Evolutionary conservation across 2,329 filamentous ascomycete species (phyloP).

Genomic region (Diaporthe sp.): DNA sequence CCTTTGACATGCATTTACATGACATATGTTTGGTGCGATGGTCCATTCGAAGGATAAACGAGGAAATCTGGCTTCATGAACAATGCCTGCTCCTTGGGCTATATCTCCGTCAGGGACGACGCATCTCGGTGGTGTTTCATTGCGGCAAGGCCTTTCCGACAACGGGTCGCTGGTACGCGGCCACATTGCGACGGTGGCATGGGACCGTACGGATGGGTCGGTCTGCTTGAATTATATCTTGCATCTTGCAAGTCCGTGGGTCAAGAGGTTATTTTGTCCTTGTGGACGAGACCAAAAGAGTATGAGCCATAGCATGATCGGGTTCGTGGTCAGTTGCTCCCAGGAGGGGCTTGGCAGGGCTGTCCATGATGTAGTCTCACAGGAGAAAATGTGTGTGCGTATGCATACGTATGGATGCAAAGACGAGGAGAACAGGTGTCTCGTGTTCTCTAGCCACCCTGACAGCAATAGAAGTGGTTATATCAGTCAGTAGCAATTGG

Average conservation of each 20-base stretch:
- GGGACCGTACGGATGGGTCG: neutral
- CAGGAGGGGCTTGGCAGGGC: neutral
- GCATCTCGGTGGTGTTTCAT: neutral
- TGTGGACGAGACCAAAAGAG: neutral
- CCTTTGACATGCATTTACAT: neutral
- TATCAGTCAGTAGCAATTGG: neutral
- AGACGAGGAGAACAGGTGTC: neutral
- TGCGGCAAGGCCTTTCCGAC: neutral
- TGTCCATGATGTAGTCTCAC: neutral
- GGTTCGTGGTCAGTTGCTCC: neutral
- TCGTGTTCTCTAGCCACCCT: neutral
- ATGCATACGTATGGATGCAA: neutral
- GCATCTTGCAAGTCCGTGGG: neutral
- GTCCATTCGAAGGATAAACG: too few relatives aligned
- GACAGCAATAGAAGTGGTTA: neutral
- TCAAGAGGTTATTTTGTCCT: neutral
- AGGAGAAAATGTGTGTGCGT: neutral
- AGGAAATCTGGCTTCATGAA: neutral
- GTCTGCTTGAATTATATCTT: neutral
- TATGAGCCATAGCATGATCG: neutral
- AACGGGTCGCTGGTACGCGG: neutral
- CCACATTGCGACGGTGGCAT: conserved; percentile 12
- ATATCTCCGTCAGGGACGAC: neutral
- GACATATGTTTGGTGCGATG: neutral
- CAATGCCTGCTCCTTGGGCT: neutral